phyloP scores from a whole-genome alignment of 306 rosid genomes.

The Canavalia gladiata region DNA sequence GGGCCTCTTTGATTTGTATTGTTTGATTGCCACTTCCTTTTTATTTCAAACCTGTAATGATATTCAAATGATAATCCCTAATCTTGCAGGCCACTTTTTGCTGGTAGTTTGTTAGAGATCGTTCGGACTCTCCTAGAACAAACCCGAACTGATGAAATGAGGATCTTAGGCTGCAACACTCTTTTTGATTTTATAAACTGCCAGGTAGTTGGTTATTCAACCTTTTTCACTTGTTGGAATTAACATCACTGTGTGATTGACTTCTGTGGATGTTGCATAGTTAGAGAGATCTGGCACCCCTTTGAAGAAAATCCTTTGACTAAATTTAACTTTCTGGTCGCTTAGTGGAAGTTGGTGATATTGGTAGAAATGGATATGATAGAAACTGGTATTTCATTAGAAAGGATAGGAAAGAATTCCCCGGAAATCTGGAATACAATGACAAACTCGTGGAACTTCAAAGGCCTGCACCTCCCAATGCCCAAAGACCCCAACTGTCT shows the following conservation, averaged over 20 bases:
- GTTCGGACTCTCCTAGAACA: conserved; percentile 87
- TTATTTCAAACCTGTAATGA: conserved; percentile 36
- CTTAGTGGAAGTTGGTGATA: conserved; percentile 34
- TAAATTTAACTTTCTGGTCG: conserved; percentile 32
- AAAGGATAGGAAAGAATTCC: too few relatives aligned
- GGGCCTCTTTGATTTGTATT: conserved; percentile 37
- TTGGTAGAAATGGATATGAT: conserved; percentile 28
- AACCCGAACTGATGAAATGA: conserved; percentile 74
- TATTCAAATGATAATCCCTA: conserved; percentile 42
- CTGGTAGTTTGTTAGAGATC: conserved; percentile 79
- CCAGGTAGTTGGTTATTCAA: conserved; percentile 72
- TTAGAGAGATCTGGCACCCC: conserved; percentile 29
- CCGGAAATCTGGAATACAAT: too few relatives aligned
- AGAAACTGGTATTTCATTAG: too few relatives aligned
- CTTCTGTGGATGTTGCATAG: conserved; percentile 38
- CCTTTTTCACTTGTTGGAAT: conserved; percentile 43
- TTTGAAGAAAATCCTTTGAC: conserved; percentile 35
- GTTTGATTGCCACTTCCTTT: conserved; percentile 15
- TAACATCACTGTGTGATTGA: conserved; percentile 41
- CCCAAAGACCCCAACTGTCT: too few relatives aligned
- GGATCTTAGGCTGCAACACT: conserved; percentile 78
- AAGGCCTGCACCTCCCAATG: too few relatives aligned
- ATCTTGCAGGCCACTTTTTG: conserved; percentile 86
- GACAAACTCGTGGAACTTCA: too few relatives aligned
- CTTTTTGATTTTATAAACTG: conserved; percentile 73